Percentiles rank a stretch among this genome's conserved stretches.
Evolutionary conservation across 768 basidiomycete species (phyloP).

Genomic region (Lepiota brunneoincarnata): DNA sequence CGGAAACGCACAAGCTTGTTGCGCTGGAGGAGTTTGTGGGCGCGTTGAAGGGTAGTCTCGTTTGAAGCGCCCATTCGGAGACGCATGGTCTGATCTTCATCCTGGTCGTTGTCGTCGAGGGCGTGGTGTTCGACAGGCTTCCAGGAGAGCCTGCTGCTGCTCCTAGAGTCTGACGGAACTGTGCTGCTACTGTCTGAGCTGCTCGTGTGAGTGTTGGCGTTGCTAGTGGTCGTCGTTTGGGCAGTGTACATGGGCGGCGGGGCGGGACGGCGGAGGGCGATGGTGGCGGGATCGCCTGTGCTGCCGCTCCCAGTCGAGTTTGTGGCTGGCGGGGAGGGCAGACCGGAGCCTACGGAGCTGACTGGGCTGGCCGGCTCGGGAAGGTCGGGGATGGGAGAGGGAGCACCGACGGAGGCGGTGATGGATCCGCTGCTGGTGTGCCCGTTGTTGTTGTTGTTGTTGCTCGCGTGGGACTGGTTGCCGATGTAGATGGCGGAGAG

Average conservation of each 20-base stretch:
- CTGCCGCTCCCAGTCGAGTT: conserved; percentile 84
- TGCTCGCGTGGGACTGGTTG: conserved; percentile 16
- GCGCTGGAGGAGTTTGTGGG: conserved; percentile 66
- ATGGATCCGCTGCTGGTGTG: conserved; percentile 21
- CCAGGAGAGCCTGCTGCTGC: conserved; percentile 22
- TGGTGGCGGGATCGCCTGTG: conserved; percentile 55
- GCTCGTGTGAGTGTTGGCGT: too few species aligned
- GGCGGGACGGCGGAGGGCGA: conserved; percentile 25
- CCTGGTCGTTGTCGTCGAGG: conserved; percentile 43
- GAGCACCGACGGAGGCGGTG: conserved; percentile 22
- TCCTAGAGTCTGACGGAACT: conserved; percentile 12
- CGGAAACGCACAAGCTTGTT: conserved; percentile 56
- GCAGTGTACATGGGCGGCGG: conserved; percentile 21
- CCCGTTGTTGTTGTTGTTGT: conserved; percentile 20
- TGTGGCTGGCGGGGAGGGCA: conserved; percentile 83
- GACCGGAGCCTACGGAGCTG: conserved; percentile 51
- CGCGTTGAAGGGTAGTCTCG: conserved; percentile 58
- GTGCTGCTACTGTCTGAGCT: conserved; percentile 30
- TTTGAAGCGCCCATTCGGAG: conserved; percentile 45
- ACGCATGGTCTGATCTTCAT: conserved; percentile 65
- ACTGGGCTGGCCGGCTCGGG: conserved; percentile 70
- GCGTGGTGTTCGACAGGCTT: conserved; percentile 39
- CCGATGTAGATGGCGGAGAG: conserved; percentile 44
- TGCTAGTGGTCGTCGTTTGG: conserved; percentile 22
- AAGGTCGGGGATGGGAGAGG: conserved; percentile 57